Evolutionary conservation across 768 basidiomycete genomes (phyloP), one percentile per base, ranked within the genome.

Genomic region (Ephemerocybe angulata): DNA sequence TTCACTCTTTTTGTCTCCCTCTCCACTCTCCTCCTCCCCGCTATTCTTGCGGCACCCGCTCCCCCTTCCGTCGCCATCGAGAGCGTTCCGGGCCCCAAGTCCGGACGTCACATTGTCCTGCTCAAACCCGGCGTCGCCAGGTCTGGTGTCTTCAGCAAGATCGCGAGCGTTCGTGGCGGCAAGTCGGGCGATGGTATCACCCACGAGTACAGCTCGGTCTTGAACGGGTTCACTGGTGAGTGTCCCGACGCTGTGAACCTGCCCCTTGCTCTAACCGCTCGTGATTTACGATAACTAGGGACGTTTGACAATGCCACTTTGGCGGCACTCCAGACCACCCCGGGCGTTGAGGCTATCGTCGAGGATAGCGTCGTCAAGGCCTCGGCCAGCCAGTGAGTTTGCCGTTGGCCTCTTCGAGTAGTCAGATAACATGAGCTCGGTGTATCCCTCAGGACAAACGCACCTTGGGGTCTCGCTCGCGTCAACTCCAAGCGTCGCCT

Each of bases 221-320:
- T 57, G 25, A 57, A 57, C 37, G 56, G 47, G 5, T 49, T 57
- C 24, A 52, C 56, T 42, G 56, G 52, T 13, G 27, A 49, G 50
- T 38, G 19, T n/a, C n/a, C n/a, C n/a, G n/a, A n/a, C n/a, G n/a
- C n/a, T n/a, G n/a, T n/a, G n/a, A n/a, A n/a, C n/a, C n/a, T n/a
- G n/a, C n/a, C n/a, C n/a, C n/a, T n/a, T n/a, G n/a, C n/a, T n/a
- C n/a, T n/a, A n/a, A n/a, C n/a, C n/a, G n/a, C n/a, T n/a, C n/a
- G n/a, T n/a, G n/a, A n/a, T n/a, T n/a, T n/a, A n/a, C n/a, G n/a
- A n/a, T n/a, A n/a, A n/a, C n/a, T n/a, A n/a, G n/a, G n/a, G n/a
- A n/a, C n/a, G n/a, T n/a, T n/a, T n/a, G n/a, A n/a, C n/a, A n/a
- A n/a, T n/a, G n/a, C n/a, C n/a, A n/a, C n/a, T n/a, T n/a, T n/a